Evolutionary conservation across 108 stramenopile species (phyloP), one percentile per base, ranked within the genome.

Genomic region (Cyclotella cryptica): DNA sequence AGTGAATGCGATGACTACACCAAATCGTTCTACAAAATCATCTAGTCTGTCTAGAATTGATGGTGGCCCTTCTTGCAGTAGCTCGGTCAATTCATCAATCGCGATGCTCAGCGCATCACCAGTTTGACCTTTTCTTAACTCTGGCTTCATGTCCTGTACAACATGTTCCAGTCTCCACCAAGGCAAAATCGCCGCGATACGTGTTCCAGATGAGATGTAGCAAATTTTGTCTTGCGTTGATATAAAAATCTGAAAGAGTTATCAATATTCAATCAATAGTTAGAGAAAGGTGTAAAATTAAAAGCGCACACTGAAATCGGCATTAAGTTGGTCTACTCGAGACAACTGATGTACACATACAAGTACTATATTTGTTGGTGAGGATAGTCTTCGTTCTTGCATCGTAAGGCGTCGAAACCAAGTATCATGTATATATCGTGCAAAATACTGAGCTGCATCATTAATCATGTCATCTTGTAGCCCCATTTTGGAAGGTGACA

Each of bases 381-480:
- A 26, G 17, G 45, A 51, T 13, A 54, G 9, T 15, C 62, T 21
- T 65, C 71, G 80, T 49, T 81, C 69, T 71, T 75, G 64, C 71
- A 59, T 58, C 43, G 53, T 55, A 35, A 76, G 17, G 10, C 43
- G 66, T 45, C 51, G 75, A 18, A 51, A 92, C 94, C 94, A 95
- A 41, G 74, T 81, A 70, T 92, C 89, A 44, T 91, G 88, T 17
- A 95, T 72, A 63, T 86, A 86, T 71, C 90, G 70, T 17, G 94
- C 92, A 85, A 95, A 95, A 39, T 93, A 88, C 77, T 93, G 92
- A 22, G 94, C 94, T 11, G 94, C 94, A 69, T 95, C 94, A 78
- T 91, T 92, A 40, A 95, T 86, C 90, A 95, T 89, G 43, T 95
- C 94, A 71, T 95, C 88, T 76, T 26, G 11, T 41, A 45, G 0